Conservation (phyloP, 805 yeast genomes). For the Candida ovalis region DNA sequence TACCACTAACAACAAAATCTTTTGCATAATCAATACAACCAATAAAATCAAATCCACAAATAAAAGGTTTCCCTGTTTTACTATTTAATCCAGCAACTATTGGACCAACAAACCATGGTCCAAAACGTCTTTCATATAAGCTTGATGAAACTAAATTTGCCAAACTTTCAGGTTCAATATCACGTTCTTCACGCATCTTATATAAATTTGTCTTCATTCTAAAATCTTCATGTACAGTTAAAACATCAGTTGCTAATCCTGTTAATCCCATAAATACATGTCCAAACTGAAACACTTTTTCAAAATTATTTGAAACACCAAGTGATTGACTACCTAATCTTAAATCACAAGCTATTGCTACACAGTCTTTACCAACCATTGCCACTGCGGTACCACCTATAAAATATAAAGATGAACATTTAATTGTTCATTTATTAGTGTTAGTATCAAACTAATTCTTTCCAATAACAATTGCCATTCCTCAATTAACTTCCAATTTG, state of each 20-base stretch:
- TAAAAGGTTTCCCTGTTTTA: slow-evolving; percentile 77
- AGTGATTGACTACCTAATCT: slow-evolving; percentile 91
- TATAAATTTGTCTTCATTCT: slow-evolving; percentile 83
- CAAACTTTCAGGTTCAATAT: slow-evolving; percentile 88
- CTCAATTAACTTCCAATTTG: too few relatives aligned
- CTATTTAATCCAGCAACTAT: slow-evolving; percentile 92
- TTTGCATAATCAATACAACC: slow-evolving; percentile 95
- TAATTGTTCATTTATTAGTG: slow-evolving; percentile 5
- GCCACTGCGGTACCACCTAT: slow-evolving; percentile 95
- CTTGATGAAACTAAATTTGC: slow-evolving; percentile 90
- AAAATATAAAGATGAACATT: slow-evolving; percentile 12
- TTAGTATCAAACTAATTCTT: too few relatives aligned
- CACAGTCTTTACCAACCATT: slow-evolving; percentile 98
- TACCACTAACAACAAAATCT: slow-evolving; percentile 93
- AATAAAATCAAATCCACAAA: slow-evolving; percentile 93
- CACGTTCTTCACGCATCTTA: slow-evolving; percentile 85
- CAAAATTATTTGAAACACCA: slow-evolving; percentile 89
- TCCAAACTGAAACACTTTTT: slow-evolving; percentile 83
- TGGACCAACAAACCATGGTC: slow-evolving; percentile 97
- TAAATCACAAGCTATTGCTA: slow-evolving; percentile 94
- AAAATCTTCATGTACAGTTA: slow-evolving; percentile 77
- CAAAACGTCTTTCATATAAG: slow-evolving; percentile 85
- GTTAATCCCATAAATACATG: slow-evolving; percentile 88
- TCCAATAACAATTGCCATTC: too few relatives aligned
- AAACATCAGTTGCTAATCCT: slow-evolving; percentile 93